These are phyloP conservation scores for Verticillium zaregamsianum DNA, from an alignment of 2,329 filamentous ascomycete genomes.

Conservation along the genomic window DNA sequence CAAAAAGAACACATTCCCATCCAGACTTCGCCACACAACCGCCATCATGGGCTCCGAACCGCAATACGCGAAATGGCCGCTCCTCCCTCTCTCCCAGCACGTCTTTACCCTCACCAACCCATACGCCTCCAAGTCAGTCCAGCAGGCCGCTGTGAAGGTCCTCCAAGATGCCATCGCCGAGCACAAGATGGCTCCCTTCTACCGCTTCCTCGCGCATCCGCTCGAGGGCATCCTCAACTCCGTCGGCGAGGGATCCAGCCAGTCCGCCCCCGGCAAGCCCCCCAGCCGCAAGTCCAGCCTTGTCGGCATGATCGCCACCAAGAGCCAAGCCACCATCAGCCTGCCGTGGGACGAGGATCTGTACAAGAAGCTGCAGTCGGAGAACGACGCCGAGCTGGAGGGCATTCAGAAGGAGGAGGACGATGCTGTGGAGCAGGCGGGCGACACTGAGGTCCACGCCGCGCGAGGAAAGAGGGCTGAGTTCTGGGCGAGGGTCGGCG, in stretches of 20 bases:
- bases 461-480: slow-evolving; percentile 93
- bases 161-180: slow-evolving; percentile 79
- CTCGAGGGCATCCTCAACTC: slow-evolving; percentile 77
- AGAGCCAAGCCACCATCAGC: slow-evolving; percentile 60
- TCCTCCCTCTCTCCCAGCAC: slow-evolving; percentile 77
- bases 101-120: slow-evolving; percentile 85
- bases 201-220: slow-evolving; percentile 79
- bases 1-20: neutral
- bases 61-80: slow-evolving; percentile 80
- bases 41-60: slow-evolving; percentile 71
- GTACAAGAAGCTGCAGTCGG: slow-evolving; percentile 71
- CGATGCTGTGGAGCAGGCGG: slow-evolving; percentile 91
- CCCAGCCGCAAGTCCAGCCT: slow-evolving; percentile 64
- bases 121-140: slow-evolving; percentile 59
- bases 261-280: slow-evolving; percentile 47
- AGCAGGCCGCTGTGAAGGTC: slow-evolving; percentile 67
- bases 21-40: slow-evolving; percentile 2
- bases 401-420: slow-evolving; percentile 82
- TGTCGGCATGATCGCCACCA: slow-evolving; percentile 71
- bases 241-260: slow-evolving; percentile 58
- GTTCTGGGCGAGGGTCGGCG: slow-evolving; percentile 91
- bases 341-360: slow-evolving; percentile 88
- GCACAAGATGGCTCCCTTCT: slow-evolving; percentile 84
- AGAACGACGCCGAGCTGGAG: slow-evolving; percentile 75
- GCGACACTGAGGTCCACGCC: slow-evolving; percentile 90